phyloP scores from a whole-genome alignment of 2,329 filamentous ascomycete species.

The Plenodomus biglobosus region DNA sequence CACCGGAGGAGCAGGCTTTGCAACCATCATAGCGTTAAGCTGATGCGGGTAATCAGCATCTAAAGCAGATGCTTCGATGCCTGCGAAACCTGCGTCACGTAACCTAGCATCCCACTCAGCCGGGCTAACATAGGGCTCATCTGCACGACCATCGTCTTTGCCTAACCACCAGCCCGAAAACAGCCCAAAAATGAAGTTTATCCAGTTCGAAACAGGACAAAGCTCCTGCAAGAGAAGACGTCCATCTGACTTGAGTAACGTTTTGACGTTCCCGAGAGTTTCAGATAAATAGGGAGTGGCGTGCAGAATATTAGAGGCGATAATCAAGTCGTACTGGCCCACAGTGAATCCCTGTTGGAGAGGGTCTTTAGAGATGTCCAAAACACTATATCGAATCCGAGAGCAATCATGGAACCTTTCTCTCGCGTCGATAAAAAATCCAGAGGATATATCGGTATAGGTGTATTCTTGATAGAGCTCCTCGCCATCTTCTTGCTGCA shows the following conservation, averaged over 20 bases:
- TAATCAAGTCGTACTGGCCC: conserved; percentile 15
- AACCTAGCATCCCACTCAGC: conserved; percentile 39
- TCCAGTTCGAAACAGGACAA: background rate
- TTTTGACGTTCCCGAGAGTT: background rate
- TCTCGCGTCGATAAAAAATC: conserved; percentile 7
- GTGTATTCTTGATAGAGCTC: conserved; percentile 3
- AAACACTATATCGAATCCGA: background rate
- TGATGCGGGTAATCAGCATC: background rate
- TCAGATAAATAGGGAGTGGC: conserved; percentile 3
- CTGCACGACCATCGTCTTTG: conserved; percentile 27
- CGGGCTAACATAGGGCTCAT: conserved; percentile 30
- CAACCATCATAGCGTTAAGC: background rate
- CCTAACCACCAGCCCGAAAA: conserved; percentile 27
- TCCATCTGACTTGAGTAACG: conserved; percentile 2
- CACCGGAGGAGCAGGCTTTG: background rate
- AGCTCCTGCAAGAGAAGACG: conserved; percentile 1
- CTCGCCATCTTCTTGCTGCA: background rate
- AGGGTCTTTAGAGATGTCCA: conserved; percentile 1
- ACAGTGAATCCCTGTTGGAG: conserved; percentile 11
- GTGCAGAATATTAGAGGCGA: conserved; percentile 17
- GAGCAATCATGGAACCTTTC: background rate
- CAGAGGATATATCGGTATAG: conserved; percentile 16
- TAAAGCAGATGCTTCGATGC: conserved; percentile 17
- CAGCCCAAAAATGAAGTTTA: conserved; percentile 15
- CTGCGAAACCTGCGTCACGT: conserved; percentile 32